A percentile compares a stretch with the other conserved stretches of the same genome.
Evolutionary conservation across 371 early-diverging fungal species (phyloP).

Genomic region (Thermomucor indicae-seudaticae): DNA sequence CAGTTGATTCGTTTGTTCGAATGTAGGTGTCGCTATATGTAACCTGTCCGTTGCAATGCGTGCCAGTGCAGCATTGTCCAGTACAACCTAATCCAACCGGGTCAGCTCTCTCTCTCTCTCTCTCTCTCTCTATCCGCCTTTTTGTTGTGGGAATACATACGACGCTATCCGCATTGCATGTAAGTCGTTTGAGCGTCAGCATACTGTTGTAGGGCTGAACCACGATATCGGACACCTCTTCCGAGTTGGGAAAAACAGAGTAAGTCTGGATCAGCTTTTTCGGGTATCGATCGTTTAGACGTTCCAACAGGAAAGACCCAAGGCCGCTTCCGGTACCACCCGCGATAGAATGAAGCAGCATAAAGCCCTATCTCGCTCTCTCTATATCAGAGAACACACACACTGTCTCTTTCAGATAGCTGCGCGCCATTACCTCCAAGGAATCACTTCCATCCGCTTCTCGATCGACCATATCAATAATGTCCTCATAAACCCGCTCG

Average conservation of each 20-base stretch:
- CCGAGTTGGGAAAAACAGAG: slow-evolving; percentile 99
- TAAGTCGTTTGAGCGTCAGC: slow-evolving; percentile 89
- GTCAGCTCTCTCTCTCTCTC: background rate
- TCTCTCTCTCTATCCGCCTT: no score
- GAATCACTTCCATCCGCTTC: slow-evolving; percentile 94
- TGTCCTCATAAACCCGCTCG: slow-evolving; percentile 75
- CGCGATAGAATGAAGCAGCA: slow-evolving; percentile 90
- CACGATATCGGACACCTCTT: slow-evolving; percentile 97
- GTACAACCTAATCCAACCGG: slow-evolving; percentile 48
- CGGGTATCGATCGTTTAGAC: slow-evolving; percentile 93
- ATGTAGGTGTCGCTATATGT: slow-evolving; percentile 91
- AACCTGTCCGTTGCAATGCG: slow-evolving; percentile 93
- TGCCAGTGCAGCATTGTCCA: slow-evolving; percentile 95
- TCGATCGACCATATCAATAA: slow-evolving; percentile 92
- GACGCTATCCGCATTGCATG: slow-evolving; percentile 93
- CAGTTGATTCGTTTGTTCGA: slow-evolving; percentile 96
- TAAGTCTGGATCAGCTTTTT: slow-evolving; percentile 98
- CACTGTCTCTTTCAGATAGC: no score
- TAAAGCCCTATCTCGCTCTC: slow-evolving; percentile 65
- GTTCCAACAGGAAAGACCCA: slow-evolving; percentile 87
- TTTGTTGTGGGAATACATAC: slow-evolving; percentile 40
- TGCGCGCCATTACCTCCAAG: slow-evolving; percentile 73
- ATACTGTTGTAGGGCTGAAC: slow-evolving; percentile 99
- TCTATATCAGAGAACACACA: no score
- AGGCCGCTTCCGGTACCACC: slow-evolving; percentile 98